Conservation (phyloP, 345 rosid species). For the Citropsis articulata region DNA sequence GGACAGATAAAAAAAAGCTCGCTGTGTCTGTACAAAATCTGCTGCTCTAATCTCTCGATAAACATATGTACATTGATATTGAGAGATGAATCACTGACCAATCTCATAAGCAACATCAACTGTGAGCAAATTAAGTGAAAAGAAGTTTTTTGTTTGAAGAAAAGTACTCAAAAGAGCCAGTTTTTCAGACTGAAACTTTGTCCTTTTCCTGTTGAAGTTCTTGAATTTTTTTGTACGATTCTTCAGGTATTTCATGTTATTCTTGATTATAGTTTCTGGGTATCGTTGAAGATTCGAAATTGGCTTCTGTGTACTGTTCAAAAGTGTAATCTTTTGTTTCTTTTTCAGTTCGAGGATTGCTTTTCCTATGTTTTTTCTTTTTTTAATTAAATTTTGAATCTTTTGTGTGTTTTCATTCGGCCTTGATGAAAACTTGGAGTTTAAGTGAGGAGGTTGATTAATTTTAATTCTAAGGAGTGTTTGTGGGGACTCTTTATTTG, state of each 20-base stretch:
- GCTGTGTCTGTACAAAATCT: not conserved
- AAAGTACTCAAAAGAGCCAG: not conserved
- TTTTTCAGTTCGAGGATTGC: conserved; percentile 13
- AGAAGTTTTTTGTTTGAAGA: not conserved
- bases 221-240: conserved; percentile 14
- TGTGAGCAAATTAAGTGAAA: not conserved
- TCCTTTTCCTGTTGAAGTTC: not conserved
- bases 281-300: conserved; percentile 13
- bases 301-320: conserved; percentile 19
- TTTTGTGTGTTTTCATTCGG: not conserved
- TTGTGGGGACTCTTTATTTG: not conserved
- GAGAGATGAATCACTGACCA: conserved; percentile 1
- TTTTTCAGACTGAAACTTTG: conserved; percentile 6
- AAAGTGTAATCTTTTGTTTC: conserved; percentile 13
- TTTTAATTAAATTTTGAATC: not conserved
- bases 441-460: not conserved
- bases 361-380: conserved; percentile 9
- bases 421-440: not conserved
- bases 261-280: conserved; percentile 24
- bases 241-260: conserved; percentile 25
- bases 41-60: not conserved
- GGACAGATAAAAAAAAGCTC: not conserved
- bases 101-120: conserved; percentile 3
- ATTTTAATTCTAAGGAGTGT: conserved; percentile 6
- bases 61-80: not conserved